These are phyloP conservation scores for Conticribra guillardii DNA, from an alignment of 108 stramenopile species.

Conservation along the genomic window DNA sequence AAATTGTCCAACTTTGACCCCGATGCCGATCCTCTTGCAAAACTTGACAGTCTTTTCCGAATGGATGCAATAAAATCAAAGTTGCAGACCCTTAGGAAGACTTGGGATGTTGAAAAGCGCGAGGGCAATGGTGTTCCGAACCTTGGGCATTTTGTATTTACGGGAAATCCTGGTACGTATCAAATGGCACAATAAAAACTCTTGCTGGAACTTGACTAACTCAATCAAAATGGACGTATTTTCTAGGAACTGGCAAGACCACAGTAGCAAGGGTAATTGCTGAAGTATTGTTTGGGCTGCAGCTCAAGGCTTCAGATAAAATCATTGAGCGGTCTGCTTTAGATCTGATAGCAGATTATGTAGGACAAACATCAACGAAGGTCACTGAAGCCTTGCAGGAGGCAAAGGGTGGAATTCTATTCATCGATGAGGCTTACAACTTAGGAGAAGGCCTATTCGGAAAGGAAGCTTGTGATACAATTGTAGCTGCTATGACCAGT, in stretches of 20 bases:
- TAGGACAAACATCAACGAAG: slow-evolving; percentile 63
- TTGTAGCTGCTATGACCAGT: slow-evolving; percentile 57
- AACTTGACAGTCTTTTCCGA: slow-evolving; percentile 33
- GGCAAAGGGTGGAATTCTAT: slow-evolving; percentile 76
- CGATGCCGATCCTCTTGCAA: slow-evolving; percentile 25
- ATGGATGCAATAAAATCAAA: slow-evolving; percentile 42
- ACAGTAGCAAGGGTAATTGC: slow-evolving; percentile 74
- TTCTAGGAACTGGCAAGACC: slow-evolving; percentile 83
- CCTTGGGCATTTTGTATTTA: slow-evolving; percentile 68
- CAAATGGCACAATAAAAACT: too few species aligned
- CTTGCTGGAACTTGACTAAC: too few species aligned
- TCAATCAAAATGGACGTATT: too few species aligned
- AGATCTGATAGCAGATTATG: slow-evolving; percentile 66
- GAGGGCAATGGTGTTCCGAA: slow-evolving; percentile 27
- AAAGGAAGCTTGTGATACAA: slow-evolving; percentile 52
- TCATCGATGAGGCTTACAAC: slow-evolving; percentile 80
- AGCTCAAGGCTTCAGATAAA: slow-evolving; percentile 46
- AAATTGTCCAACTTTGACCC: background rate
- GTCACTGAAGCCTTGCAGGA: slow-evolving; percentile 54
- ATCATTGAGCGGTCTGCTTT: slow-evolving; percentile 58
- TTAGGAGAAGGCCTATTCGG: slow-evolving; percentile 48
- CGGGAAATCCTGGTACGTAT: slow-evolving; percentile 83
- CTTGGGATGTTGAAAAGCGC: slow-evolving; percentile 16
- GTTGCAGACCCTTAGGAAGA: slow-evolving; percentile 33
- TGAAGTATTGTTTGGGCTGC: slow-evolving; percentile 66